Conservation (phyloP, 805 yeast genomes). For the Grigorovia humatica region DNA sequence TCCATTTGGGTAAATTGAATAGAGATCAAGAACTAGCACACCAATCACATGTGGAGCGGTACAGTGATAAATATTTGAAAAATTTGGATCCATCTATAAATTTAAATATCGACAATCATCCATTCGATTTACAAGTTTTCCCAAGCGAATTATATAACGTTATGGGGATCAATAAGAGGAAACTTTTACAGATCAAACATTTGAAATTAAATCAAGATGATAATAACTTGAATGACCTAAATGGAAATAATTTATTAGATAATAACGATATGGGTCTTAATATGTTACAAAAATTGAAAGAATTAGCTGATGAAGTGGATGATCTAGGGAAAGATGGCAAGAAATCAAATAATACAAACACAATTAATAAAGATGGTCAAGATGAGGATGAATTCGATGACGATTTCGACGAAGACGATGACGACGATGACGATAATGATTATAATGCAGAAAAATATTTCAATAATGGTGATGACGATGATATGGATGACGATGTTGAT, state of each 20-base stretch:
- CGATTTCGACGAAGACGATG: slow-evolving; percentile 52
- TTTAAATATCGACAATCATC: slow-evolving; percentile 66
- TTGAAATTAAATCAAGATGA: slow-evolving; percentile 4
- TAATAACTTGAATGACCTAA: neutral
- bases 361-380: slow-evolving; percentile 37
- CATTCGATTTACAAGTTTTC: slow-evolving; percentile 57
- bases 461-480: slow-evolving; percentile 33
- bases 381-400: slow-evolving; percentile 46
- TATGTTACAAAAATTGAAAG: slow-evolving; percentile 39
- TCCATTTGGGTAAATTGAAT: slow-evolving; percentile 45
- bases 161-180: slow-evolving; percentile 54
- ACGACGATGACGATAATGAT: slow-evolving; percentile 46
- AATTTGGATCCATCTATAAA: slow-evolving; percentile 33
- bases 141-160: slow-evolving; percentile 69
- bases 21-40: slow-evolving; percentile 34
- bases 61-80: slow-evolving; percentile 70
- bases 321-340: slow-evolving; percentile 24
- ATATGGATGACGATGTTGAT: slow-evolving; percentile 19
- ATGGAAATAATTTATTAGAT: slow-evolving; percentile 12
- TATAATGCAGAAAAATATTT: slow-evolving; percentile 40
- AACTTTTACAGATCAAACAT: slow-evolving; percentile 35
- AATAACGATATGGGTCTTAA: slow-evolving; percentile 25
- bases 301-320: slow-evolving; percentile 40
- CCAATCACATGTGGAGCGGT: slow-evolving; percentile 57
- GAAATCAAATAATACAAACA: slow-evolving; percentile 11